Evolutionary conservation across 2,329 filamentous ascomycete genomes (phyloP).

Genomic region (Colletotrichum aenigma): DNA sequence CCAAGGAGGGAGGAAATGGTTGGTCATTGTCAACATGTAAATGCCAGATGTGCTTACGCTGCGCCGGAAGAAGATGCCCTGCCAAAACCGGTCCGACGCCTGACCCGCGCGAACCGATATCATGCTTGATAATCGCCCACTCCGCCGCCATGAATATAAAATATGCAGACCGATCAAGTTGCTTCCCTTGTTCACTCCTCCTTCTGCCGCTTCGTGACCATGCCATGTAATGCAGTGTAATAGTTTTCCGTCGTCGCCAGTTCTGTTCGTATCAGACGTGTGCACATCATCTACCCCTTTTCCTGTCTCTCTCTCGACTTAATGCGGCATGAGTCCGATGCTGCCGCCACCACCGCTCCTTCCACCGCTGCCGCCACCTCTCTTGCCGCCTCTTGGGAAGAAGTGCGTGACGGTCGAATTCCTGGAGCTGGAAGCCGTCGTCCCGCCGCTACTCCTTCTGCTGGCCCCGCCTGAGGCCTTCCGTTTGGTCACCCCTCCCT

Average conservation of each 20-base stretch:
- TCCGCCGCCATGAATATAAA: not conserved
- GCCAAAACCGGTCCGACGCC: not conserved
- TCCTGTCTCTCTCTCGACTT: slow-evolving; percentile 11
- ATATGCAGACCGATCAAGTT: not conserved
- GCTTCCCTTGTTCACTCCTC: not conserved
- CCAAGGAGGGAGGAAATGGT: not conserved
- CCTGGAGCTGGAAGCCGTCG: slow-evolving; percentile 1
- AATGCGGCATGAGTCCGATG: slow-evolving; percentile 44
- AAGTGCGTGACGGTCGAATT: slow-evolving; percentile 5
- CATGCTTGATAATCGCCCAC: not conserved
- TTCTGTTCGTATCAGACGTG: not conserved
- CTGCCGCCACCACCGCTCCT: slow-evolving; percentile 11
- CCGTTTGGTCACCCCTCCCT: slow-evolving; percentile 21
- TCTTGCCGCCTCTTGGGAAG: slow-evolving; percentile 31
- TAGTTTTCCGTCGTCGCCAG: not conserved
- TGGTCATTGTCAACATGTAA: not conserved
- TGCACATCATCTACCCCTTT: not conserved
- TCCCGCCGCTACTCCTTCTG: slow-evolving; percentile 8
- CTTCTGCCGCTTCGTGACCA: not conserved
- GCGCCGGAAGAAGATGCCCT: not conserved
- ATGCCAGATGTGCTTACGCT: not conserved
- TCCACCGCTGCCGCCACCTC: slow-evolving; percentile 5
- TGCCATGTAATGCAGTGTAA: not conserved
- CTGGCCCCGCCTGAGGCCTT: slow-evolving; percentile 17
- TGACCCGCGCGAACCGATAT: not conserved